Evolutionary conservation across 208 protist genomes (phyloP).

Genomic region (Acanthamoeba healyi): DNA sequence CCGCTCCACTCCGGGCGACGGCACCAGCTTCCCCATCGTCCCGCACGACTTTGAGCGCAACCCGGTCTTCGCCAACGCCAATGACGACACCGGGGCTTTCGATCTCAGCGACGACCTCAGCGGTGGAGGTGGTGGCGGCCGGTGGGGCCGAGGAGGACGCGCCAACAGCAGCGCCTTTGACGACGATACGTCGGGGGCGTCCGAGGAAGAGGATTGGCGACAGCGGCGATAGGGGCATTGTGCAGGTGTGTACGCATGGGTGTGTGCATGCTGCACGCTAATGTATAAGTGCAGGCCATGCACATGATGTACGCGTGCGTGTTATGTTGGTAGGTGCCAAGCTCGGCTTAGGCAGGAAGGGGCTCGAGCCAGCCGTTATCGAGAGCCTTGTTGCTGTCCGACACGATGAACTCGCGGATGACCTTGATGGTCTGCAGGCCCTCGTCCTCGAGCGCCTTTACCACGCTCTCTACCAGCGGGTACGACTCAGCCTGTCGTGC

Average conservation of each 20-base stretch:
- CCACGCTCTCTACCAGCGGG: not conserved
- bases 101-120: not conserved
- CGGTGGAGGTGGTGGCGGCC: not conserved
- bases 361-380: conserved; percentile 47
- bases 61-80: too few relatives aligned
- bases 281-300: too few relatives aligned
- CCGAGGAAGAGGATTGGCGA: not conserved
- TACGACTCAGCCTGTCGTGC: not conserved
- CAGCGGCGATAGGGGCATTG: not conserved
- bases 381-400: conserved; percentile 36
- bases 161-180: not conserved
- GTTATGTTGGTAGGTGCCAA: too few relatives aligned
- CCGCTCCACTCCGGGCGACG: conserved; percentile 27
- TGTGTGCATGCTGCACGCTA: too few relatives aligned
- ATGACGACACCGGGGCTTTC: not conserved
- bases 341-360: not conserved
- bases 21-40: conserved; percentile 48
- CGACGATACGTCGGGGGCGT: not conserved
- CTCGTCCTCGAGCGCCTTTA: not conserved
- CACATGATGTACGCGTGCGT: too few relatives aligned
- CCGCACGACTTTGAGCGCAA: conserved; percentile 29
- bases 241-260: too few relatives aligned
- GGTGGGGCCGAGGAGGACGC: not conserved
- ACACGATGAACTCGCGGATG: conserved; percentile 41
- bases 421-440: conserved; percentile 48